Conservation (phyloP, 768 basidiomycete genomes). For the Fomitopsis pulvina region DNA sequence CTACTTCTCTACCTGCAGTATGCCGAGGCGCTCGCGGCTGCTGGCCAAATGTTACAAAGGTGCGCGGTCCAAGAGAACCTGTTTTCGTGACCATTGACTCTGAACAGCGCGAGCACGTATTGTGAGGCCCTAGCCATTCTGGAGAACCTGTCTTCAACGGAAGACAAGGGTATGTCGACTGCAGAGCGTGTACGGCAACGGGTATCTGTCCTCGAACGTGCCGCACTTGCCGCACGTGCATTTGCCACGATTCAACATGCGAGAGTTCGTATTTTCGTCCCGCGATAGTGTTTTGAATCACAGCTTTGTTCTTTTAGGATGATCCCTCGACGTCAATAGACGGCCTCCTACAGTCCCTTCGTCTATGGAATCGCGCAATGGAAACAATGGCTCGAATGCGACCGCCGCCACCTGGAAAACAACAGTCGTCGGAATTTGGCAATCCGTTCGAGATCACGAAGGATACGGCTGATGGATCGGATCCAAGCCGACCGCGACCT, state of each 20-base stretch:
- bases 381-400: conserved; percentile 59
- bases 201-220: conserved; percentile 54
- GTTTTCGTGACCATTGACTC: not conserved
- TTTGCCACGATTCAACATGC: conserved; percentile 64
- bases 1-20: conserved; percentile 56
- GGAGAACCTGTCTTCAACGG: conserved; percentile 27
- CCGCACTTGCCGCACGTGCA: conserved; percentile 65
- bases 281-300: not conserved
- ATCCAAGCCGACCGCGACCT: not conserved
- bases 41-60: conserved; percentile 59
- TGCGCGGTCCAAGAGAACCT: conserved; percentile 21
- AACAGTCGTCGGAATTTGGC: conserved; percentile 23
- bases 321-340: conserved; percentile 51
- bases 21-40: conserved; percentile 55
- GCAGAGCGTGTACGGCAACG: conserved; percentile 53
- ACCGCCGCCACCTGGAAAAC: conserved; percentile 26
- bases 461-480: not conserved
- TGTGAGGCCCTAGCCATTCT: conserved; percentile 51
- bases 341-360: conserved; percentile 60
- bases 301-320: conserved; percentile 37
- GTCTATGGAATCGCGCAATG: conserved; percentile 75
- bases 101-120: conserved; percentile 43
- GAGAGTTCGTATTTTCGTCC: conserved; percentile 34
- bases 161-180: conserved; percentile 44
- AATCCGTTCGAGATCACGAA: conserved; percentile 56